These are phyloP conservation scores for Corymbia maculata DNA, from an alignment of 345 rosid genomes.

Conservation along the genomic window DNA sequence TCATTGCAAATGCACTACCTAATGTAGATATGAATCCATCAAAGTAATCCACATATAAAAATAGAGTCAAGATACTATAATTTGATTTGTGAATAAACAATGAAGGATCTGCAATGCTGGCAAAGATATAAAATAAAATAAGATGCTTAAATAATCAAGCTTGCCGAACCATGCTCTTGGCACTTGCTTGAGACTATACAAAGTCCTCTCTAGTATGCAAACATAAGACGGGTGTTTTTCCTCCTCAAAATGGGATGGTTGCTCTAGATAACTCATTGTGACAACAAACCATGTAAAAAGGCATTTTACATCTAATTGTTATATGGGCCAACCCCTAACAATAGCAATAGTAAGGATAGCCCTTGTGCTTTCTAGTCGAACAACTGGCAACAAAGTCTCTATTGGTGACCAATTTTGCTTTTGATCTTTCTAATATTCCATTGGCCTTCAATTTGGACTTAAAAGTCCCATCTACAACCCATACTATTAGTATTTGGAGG, in stretches of 20 bases:
- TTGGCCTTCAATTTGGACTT: not conserved
- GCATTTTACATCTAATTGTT: not conserved
- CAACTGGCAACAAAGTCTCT: no score
- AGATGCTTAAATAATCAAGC: not conserved
- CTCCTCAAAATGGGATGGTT: not conserved
- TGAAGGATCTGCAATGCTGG: rapidly evolving
- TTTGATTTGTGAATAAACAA: not conserved
- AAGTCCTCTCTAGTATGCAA: not conserved
- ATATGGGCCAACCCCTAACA: rapidly evolving
- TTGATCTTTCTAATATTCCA: not conserved
- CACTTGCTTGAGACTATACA: not conserved
- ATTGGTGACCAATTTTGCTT: not conserved
- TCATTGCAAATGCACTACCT: not conserved
- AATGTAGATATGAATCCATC: not conserved
- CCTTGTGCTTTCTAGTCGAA: not conserved
- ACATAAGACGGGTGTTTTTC: not conserved
- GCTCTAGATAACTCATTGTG: not conserved
- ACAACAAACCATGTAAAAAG: not conserved
- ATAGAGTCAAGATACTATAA: not conserved
- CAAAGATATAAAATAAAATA: not conserved
- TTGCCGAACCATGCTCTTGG: not conserved
- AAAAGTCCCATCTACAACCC: not conserved
- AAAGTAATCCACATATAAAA: not conserved
- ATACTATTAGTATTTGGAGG: not conserved
- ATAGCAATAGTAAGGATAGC: not conserved